Conservation (phyloP, 805 yeast species). For the Candida ovalis region DNA sequence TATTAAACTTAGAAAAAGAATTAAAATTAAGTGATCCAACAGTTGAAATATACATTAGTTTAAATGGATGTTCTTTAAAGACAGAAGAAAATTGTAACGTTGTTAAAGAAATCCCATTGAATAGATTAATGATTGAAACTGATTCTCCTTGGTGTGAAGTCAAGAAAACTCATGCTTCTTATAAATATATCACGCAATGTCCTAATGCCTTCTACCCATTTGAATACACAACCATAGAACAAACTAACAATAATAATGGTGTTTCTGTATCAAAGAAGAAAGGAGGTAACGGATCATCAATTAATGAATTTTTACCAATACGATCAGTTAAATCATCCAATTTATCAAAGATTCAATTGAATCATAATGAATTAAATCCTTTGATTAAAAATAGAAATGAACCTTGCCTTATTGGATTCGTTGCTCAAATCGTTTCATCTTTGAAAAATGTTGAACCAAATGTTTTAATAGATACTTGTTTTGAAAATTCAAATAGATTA, state of each 20-base stretch:
- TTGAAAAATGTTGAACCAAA: conserved; percentile 41
- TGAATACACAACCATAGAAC: conserved; percentile 14
- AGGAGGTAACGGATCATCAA: background rate
- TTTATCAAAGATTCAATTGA: conserved; percentile 39
- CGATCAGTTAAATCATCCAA: background rate
- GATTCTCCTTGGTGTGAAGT: conserved; percentile 99
- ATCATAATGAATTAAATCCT: conserved; percentile 37
- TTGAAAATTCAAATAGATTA: conserved; percentile 46
- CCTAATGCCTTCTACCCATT: conserved; percentile 57
- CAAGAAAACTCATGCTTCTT: conserved; percentile 75
- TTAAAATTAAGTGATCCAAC: conserved; percentile 30
- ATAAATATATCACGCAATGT: conserved; percentile 48
- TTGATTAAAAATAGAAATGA: conserved; percentile 85
- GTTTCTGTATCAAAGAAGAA: too few species aligned
- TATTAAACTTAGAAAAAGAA: conserved; percentile 42
- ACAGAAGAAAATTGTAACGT: conserved; percentile 69
- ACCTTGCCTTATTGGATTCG: conserved; percentile 81
- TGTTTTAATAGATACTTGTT: conserved; percentile 45
- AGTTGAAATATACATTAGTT: conserved; percentile 56
- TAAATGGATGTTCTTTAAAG: conserved; percentile 91
- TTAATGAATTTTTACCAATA: background rate
- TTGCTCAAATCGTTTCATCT: conserved; percentile 65
- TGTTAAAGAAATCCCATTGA: conserved; percentile 63
- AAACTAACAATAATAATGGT: conserved; percentile 7
- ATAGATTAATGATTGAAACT: conserved; percentile 77